Evolutionary conservation across 208 protist genomes (phyloP).

Genomic region (Vickermania ingenoplastis): DNA sequence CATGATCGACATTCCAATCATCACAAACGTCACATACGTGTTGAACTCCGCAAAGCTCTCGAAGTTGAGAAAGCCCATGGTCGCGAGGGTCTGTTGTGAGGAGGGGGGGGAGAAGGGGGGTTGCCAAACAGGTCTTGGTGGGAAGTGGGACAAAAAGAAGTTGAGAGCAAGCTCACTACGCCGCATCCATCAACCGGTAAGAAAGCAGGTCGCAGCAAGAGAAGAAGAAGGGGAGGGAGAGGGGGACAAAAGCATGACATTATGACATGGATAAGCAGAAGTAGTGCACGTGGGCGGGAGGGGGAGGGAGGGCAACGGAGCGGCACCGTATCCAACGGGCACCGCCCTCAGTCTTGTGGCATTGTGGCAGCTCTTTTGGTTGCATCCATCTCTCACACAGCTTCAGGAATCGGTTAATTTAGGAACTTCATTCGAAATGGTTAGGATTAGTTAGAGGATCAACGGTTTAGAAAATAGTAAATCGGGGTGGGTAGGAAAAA

Average conservation of each 20-base stretch:
- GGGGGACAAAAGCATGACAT: background rate
- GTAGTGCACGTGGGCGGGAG: background rate
- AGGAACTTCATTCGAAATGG: no score
- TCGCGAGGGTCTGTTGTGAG: no score
- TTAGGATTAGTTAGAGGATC: background rate
- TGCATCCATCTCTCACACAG: no score
- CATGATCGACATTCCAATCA: conserved; percentile 45
- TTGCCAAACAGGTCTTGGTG: no score
- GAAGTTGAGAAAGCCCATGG: conserved; percentile 13
- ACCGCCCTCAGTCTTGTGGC: background rate
- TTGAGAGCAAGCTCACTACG: no score
- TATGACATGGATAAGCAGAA: background rate
- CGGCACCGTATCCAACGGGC: background rate
- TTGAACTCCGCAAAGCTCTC: conserved; percentile 15
- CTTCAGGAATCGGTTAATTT: no score
- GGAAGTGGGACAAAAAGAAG: no score
- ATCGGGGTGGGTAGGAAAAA: conserved; percentile 4
- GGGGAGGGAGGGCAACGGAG: background rate
- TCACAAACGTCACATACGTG: conserved; percentile 35
- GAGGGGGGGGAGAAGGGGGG: no score
- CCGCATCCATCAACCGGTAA: background rate
- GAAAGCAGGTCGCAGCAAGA: background rate
- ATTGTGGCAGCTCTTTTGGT: background rate
- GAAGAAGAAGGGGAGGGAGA: background rate
- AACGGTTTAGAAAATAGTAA: background rate